Evolutionary conservation across 768 basidiomycete species (phyloP), one percentile per base, ranked within the genome.

Genomic region (Leccinum uliginosum): DNA sequence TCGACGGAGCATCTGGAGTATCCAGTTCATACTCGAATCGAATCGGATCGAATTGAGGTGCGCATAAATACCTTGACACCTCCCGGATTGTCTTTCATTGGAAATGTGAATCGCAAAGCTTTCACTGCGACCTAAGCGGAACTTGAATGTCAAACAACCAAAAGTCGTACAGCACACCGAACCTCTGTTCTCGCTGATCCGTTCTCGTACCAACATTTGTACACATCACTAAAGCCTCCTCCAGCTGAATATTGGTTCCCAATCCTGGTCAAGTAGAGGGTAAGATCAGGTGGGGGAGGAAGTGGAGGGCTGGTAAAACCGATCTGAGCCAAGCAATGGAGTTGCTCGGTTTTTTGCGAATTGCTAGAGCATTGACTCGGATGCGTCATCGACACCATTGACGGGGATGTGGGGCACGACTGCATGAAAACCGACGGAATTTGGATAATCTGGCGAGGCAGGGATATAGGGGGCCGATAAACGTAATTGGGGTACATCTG

Each of bases 381-480:
- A 63, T 78, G 81, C 75, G 84, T 85, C 75, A 86, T 80, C 32
- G 78, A 73, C 15, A 75, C 53, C 62, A 70, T 64, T 14, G 83
- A 80, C 14, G 84, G 84, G 30, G 86, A 86, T 11, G 81, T 78
- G 10, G 84, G 84, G 67, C 81, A 85, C 14, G 85, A 85, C 6
- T 84, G 82, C 77, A 77, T 77, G 71, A 70, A 75, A 7, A 90
- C 3, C 10, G 79, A 82, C 24, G 88, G 88, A 44, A 89, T 77
- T 67, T 82, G 82, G 65, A 90, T 87, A 1, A 80, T 78, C 72
- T 89, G 86, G 61, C 80, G 82, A 3, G 83, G 84, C 1, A 78
- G 77, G 4, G 86, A 86, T 9, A 86, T 87, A 6, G 89, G 87
- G 86, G 88, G 88, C 9, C 87, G 84, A 67, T 89, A 90, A 27